Percentiles rank a stretch among this genome's conserved stretches.
Conservation (phyloP, 2,329 filamentous ascomycete species). For the Diaporthe vaccinii region DNA sequence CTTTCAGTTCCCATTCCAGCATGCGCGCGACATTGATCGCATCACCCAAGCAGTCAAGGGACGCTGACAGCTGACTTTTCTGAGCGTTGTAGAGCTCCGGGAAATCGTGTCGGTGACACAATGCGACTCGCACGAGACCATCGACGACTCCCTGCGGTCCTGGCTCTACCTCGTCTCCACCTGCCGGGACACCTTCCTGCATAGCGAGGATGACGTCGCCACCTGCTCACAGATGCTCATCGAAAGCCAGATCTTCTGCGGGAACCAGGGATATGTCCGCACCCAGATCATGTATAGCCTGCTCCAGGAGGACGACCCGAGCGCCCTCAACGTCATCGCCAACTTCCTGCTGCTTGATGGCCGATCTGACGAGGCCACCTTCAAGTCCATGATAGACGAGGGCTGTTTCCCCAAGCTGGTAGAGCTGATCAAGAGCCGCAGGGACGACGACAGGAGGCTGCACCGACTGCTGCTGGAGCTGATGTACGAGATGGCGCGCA, state of each 20-base stretch:
- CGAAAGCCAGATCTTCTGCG: conserved; percentile 79
- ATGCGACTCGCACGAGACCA: conserved; percentile 67
- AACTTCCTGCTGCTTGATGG: conserved; percentile 92
- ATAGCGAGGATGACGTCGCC: conserved; percentile 83
- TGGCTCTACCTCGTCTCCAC: conserved; percentile 85
- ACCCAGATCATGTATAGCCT: conserved; percentile 94
- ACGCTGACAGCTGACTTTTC: background rate
- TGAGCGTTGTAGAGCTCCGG: conserved; percentile 58
- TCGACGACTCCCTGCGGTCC: conserved; percentile 88
- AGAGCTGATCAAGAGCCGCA: conserved; percentile 79
- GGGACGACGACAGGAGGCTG: conserved; percentile 76
- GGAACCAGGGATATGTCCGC: conserved; percentile 87
- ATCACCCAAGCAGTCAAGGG: background rate
- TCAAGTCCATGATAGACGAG: conserved; percentile 89
- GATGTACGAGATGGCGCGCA: conserved; percentile 95
- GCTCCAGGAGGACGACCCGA: conserved; percentile 87
- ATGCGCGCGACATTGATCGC: conserved; percentile 7
- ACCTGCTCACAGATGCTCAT: conserved; percentile 85
- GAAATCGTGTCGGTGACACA: conserved; percentile 58
- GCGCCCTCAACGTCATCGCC: conserved; percentile 84
- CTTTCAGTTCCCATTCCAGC: conserved; percentile 37
- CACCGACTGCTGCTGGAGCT: conserved; percentile 88
- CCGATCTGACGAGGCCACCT: conserved; percentile 80
- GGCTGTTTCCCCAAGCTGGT: conserved; percentile 86
- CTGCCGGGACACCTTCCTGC: conserved; percentile 81